Base-by-base conservation (phyloP, 805 yeast species). In the Wickerhamiella cacticola region DNA sequence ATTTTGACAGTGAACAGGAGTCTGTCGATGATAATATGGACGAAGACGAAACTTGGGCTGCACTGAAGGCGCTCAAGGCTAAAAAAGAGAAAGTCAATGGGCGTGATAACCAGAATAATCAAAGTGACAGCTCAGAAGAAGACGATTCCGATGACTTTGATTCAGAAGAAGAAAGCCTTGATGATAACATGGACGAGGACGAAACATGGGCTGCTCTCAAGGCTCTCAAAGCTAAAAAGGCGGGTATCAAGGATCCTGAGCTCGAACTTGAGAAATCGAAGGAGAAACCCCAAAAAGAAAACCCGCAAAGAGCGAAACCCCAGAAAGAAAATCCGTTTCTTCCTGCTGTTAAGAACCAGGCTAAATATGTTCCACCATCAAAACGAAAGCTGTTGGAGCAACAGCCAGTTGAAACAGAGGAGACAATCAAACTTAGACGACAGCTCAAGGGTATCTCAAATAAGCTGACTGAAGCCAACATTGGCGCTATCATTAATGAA, bases 401-500 rank as follows among this genome's bases (percentile, higher is more conserved):
- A 3, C 56, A 55, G 0, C 63, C 58, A 3, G 69, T 66, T 2
- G 70, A 69, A 22, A 66, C 74, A 18, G 76, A 73, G 50, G 77
- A 72, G 48, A 59, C 69, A 6, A 44, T 67, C 2, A 73, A 70
- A 31, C 65, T 88, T 31, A 72, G 73, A 47, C 76, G 78, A 55
- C 66, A 76, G 4, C 73, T 88, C 42, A 92, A 87, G 57, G 88
- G 96, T 50, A 78, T 86, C 1, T 68, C 92, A 57, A 92, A 92
- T 62, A 81, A 79, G 62, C 70, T 92, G n/a, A 82, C 96, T 1
- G 97, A 89, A 56, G 78, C 94, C 1, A 92, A 88, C 52, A 69
- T 88, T 24, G 68, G 75, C 10, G 68, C 79, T 1, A 84, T 88
- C 46, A 77, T 82, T 18, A 72, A 74, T 50, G 85, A 84, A 22